Conservation (phyloP, 768 basidiomycete species). For the Boletus pseudo-olivaceus region DNA sequence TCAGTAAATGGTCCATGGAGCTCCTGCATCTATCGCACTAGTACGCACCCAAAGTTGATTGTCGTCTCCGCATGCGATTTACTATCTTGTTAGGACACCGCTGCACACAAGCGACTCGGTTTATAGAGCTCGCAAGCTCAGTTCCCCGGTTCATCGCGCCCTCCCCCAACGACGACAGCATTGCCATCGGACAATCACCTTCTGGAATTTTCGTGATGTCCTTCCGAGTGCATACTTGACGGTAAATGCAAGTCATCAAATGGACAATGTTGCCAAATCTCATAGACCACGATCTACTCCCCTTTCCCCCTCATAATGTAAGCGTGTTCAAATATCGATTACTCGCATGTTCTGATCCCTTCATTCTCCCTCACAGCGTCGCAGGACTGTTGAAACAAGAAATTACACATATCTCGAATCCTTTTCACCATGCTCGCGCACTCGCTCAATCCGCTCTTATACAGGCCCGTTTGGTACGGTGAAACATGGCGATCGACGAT, state of each 20-base stretch:
- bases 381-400: neutral
- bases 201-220: neutral
- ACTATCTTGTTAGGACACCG: neutral
- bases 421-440: neutral
- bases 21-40: neutral
- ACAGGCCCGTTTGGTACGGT: too few species aligned
- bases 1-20: neutral
- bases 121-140: neutral
- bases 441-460: too few species aligned
- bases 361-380: neutral
- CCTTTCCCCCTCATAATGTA: neutral
- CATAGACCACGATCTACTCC: neutral
- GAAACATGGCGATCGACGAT: conserved; percentile 1
- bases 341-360: neutral
- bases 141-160: neutral
- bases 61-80: fast-evolving
- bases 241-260: neutral
- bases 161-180: neutral
- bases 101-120: neutral
- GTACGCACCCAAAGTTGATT: neutral
- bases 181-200: neutral
- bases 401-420: too few species aligned
- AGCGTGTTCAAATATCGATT: neutral
- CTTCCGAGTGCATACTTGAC: neutral
- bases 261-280: neutral